Conservation (phyloP, 2,329 filamentous ascomycete species). For the Pleurostoma richardsiae region DNA sequence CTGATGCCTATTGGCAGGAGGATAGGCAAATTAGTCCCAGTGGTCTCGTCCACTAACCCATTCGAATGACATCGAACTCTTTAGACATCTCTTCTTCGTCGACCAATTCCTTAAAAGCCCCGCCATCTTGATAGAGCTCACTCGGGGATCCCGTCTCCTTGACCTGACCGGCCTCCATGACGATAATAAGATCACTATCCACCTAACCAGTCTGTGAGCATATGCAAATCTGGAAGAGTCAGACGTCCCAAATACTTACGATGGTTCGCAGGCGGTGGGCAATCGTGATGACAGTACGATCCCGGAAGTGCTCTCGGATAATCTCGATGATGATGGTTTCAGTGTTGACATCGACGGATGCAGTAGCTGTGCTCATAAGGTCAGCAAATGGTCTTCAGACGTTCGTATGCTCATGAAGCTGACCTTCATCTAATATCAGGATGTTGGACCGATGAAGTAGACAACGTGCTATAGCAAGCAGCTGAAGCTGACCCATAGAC, state of each 20-base stretch:
- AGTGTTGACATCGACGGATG: neutral
- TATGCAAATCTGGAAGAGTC: neutral
- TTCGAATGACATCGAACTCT: too few relatives aligned
- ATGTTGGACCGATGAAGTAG: neutral
- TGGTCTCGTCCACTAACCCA: too few relatives aligned
- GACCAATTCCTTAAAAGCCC: neutral
- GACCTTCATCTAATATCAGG: neutral
- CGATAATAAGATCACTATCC: neutral
- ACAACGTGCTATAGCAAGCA: neutral
- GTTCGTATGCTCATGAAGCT: neutral
- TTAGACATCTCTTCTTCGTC: neutral
- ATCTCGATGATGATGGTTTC: neutral
- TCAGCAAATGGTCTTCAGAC: neutral
- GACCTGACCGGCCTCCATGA: neutral
- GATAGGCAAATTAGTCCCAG: too few relatives aligned
- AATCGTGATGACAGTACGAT: neutral
- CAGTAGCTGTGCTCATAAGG: neutral
- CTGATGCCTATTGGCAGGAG: too few relatives aligned
- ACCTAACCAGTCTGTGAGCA: neutral
- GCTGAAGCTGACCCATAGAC: neutral
- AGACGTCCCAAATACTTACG: neutral
- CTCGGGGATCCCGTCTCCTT: neutral
- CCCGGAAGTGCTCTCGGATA: neutral
- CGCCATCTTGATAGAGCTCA: neutral
- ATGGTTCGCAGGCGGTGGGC: neutral